phyloP scores from a whole-genome alignment of 208 protist species.

The Trypanosoma boissoni region DNA sequence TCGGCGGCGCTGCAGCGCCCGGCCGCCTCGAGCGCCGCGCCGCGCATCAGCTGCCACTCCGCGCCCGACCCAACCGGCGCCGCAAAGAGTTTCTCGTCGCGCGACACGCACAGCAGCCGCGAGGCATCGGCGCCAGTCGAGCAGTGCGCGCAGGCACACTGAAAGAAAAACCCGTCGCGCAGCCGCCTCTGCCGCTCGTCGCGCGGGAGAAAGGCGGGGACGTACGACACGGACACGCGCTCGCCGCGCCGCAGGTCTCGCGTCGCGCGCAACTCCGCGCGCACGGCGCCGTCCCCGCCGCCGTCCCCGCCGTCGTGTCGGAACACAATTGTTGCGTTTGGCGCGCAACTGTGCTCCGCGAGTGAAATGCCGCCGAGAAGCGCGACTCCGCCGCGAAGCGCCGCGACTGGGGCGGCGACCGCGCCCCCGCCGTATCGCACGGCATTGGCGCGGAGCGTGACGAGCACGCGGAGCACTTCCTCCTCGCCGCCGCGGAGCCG shows the following conservation, averaged over 20 bases:
- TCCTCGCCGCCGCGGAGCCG: constrained; percentile 8
- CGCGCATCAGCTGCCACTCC: background rate
- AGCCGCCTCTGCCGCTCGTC: constrained; percentile 14
- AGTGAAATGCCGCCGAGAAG: constrained; percentile 21
- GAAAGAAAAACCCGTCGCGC: constrained; percentile 17
- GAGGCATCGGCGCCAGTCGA: constrained; percentile 11
- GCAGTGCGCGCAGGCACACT: constrained; percentile 16
- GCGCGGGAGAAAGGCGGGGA: constrained; percentile 16
- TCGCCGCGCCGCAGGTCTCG: constrained; percentile 15
- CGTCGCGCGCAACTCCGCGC: constrained; percentile 20
- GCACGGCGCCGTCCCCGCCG: constrained; percentile 7
- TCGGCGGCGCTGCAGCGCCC: background rate
- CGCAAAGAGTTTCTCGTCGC: background rate
- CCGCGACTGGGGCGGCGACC: background rate
- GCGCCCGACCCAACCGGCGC: background rate
- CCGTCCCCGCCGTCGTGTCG: constrained; percentile 4
- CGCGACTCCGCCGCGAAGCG: constrained; percentile 5
- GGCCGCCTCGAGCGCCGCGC: background rate
- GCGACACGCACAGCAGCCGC: constrained; percentile 4
- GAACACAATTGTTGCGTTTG: constrained; percentile 21
- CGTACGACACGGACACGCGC: constrained; percentile 20
- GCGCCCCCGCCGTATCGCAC: constrained; percentile 13
- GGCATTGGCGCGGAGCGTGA: constrained; percentile 18
- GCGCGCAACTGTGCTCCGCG: constrained; percentile 21
- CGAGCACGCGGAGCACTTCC: constrained; percentile 11